Evolutionary conservation across 1,284 basidiomycete genomes (phyloP).

Genomic region (Trichosporon coremiiforme): DNA sequence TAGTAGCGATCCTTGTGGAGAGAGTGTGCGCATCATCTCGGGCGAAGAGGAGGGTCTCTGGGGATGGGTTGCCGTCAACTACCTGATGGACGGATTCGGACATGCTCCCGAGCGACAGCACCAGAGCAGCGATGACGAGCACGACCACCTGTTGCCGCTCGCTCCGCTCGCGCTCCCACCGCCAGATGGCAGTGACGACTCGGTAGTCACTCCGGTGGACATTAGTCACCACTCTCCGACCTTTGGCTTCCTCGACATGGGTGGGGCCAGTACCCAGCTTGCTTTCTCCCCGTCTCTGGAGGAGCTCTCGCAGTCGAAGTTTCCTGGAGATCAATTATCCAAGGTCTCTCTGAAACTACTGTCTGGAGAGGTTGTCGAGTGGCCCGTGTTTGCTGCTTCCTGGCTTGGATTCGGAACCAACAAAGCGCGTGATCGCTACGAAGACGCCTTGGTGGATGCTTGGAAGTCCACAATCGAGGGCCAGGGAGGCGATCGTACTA

Average conservation of each 20-base stretch:
- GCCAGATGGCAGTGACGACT: conserved; percentile 31
- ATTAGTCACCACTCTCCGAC: conserved; percentile 65
- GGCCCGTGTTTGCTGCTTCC: conserved; percentile 95
- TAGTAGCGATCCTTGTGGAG: conserved; percentile 73
- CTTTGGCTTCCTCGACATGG: conserved; percentile 99
- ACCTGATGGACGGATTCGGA: conserved; percentile 96
- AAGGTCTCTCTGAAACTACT: conserved; percentile 80
- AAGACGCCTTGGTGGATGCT: conserved; percentile 64
- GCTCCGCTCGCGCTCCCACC: conserved; percentile 46
- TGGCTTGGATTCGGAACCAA: conserved; percentile 99
- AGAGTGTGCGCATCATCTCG: conserved; percentile 90
- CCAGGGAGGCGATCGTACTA: background rate
- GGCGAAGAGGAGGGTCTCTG: conserved; percentile 98
- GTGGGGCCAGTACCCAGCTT: conserved; percentile 96
- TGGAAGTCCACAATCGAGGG: conserved; percentile 31
- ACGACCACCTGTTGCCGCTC: conserved; percentile 51
- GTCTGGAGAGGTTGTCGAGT: conserved; percentile 80
- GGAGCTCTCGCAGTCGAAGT: conserved; percentile 60
- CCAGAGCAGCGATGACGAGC: conserved; percentile 13
- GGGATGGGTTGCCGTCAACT: conserved; percentile 99
- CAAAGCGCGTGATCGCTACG: conserved; percentile 88
- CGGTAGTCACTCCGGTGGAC: conserved; percentile 51
- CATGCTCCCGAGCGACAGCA: conserved; percentile 49
- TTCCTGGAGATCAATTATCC: conserved; percentile 65
- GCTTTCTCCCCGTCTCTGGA: conserved; percentile 74